These are phyloP conservation scores for Suillus plorans DNA, from an alignment of 768 basidiomycete species.

Conservation along the genomic window DNA sequence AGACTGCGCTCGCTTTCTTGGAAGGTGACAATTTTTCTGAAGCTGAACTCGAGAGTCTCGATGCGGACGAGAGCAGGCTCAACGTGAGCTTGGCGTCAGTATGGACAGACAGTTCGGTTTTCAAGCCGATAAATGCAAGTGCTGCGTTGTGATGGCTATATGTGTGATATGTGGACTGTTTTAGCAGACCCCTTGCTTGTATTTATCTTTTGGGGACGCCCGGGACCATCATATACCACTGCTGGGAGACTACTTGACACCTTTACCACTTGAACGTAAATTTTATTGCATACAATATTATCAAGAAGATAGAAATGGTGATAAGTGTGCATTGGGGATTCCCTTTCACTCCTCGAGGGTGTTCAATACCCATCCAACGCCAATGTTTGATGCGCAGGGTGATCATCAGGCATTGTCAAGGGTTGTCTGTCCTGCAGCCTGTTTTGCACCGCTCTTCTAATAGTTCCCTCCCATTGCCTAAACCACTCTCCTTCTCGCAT, in stretches of 20 bases:
- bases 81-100: constrained; percentile 25
- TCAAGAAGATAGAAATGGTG: background rate
- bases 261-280: background rate
- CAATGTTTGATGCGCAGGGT: constrained; percentile 10
- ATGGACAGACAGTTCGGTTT: constrained; percentile 29
- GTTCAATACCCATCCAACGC: constrained; percentile 29
- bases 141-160: constrained; percentile 7
- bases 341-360: background rate
- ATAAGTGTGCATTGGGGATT: background rate
- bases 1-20: constrained; percentile 86
- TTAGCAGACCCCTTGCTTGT: background rate
- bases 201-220: background rate
- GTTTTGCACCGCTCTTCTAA: constrained; percentile 55
- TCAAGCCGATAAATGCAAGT: constrained; percentile 18
- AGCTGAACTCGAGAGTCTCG: constrained; percentile 22
- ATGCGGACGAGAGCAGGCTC: constrained; percentile 13
- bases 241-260: background rate
- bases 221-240: background rate
- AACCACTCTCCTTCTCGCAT: constrained; percentile 79
- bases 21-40: constrained; percentile 76
- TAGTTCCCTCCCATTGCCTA: constrained; percentile 69
- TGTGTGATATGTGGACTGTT: background rate
- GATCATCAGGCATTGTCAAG: constrained; percentile 30
- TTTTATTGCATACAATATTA: background rate
- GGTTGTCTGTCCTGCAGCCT: constrained; percentile 38